These are phyloP conservation scores for Melanopsichium pennsylvanicum DNA, from an alignment of 1,284 basidiomycete species.

Conservation along the genomic window DNA sequence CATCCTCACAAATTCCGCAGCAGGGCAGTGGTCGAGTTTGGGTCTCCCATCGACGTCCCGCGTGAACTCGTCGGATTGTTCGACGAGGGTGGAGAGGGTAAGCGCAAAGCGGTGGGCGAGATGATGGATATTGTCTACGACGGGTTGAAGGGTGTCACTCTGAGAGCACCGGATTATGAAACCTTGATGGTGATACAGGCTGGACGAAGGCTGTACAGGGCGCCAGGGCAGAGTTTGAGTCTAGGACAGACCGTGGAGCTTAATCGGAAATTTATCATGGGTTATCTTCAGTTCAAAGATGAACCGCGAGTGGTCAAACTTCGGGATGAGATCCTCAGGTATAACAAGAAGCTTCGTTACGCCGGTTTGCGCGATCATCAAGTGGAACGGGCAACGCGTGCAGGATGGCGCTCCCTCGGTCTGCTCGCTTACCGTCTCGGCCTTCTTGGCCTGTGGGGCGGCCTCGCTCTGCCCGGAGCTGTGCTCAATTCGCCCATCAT, in stretches of 20 bases:
- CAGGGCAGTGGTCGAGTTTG: constrained; percentile 88
- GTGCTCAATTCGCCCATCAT: constrained; percentile 95
- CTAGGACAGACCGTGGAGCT: constrained; percentile 96
- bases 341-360: constrained; percentile 89
- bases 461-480: constrained; percentile 90
- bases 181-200: constrained; percentile 99
- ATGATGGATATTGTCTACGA: constrained; percentile 93
- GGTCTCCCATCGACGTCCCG: constrained; percentile 87
- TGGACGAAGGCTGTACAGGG: constrained; percentile 89
- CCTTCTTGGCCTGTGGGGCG: constrained; percentile 83
- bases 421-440: constrained; percentile 84
- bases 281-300: constrained; percentile 89
- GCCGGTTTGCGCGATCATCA: constrained; percentile 98
- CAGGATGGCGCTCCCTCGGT: constrained; percentile 84
- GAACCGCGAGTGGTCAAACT: constrained; percentile 88
- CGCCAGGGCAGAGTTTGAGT: constrained; percentile 91
- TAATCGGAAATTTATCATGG: constrained; percentile 92
- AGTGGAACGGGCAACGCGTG: constrained; percentile 75
- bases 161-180: constrained; percentile 95
- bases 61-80: constrained; percentile 85
- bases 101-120: constrained; percentile 87
- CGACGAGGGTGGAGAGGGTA: constrained; percentile 85
- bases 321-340: constrained; percentile 84
- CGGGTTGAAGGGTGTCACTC: constrained; percentile 94
- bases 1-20: constrained; percentile 66